Evolutionary conservation across 108 stramenopile species (phyloP), one percentile per base, ranked within the genome.

Genomic region (Discostella stelligeroides): DNA sequence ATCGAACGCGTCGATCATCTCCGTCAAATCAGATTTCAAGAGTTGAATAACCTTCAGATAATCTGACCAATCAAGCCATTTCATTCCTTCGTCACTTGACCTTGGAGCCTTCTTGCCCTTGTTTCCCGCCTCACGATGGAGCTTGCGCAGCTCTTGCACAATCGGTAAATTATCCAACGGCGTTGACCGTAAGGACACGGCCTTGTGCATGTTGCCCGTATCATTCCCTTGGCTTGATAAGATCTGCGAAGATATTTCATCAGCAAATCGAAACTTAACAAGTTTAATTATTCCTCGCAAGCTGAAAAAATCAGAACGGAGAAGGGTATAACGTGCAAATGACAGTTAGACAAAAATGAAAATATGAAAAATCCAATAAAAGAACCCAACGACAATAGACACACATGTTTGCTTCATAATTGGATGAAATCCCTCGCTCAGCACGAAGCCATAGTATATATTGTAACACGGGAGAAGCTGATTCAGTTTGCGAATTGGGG

Each of bases 1-100:
- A 11, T 64, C 60, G 47, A 67, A 83, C 5, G 45, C 18, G 51
- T 76, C 53, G 24, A 88, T 84, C 59, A 80, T 34, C 15, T 57
- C 49, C 18, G 58, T 23, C 30, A 87, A 47, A 23, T 91, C 87
- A 21, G 66, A 38, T 66, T 88, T 88, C n/a, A 81, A 34, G n/a
- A 75, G 53, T 63, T 84, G 47, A 34, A 86, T 79, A n/a, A 86
- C 87, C 43, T 70, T 29, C 25, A 91, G 60, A 68, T 89, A 93
- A 28, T 93, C 89, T 12, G 66, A 60, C 92, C 92, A 93, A 34
- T 88, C 79, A 0, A 93, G 59, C 92, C 92, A 93, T 57, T 93
- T 93, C 53, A 73, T 66, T 15, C 74, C 68, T 80, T 93, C 92
- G 24, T 93, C 86, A 63, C 86, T 87, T 11, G 86, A 88, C 48